A percentile compares a stretch with the other conserved stretches of the same genome.
Evolutionary conservation across 805 yeast genomes (phyloP).

Genomic region (Ogataea degrootiae): DNA sequence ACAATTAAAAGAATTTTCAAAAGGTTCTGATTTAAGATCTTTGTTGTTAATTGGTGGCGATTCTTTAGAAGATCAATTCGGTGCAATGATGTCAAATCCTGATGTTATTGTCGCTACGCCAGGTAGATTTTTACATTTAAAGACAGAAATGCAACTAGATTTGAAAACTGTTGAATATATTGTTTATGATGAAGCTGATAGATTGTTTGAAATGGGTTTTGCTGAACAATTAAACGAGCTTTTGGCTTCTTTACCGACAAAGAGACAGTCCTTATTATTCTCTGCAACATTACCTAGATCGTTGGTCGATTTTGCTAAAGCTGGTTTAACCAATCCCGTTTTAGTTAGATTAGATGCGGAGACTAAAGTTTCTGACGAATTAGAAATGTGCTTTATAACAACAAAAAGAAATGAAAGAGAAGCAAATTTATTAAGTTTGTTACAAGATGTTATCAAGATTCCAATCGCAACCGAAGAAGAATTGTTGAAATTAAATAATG

Average conservation of each 20-base stretch:
- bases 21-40: constrained; percentile 77
- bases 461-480: constrained; percentile 77
- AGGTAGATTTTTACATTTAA: constrained; percentile 92
- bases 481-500: constrained; percentile 44
- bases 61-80: constrained; percentile 93
- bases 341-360: constrained; percentile 92
- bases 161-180: constrained; percentile 80
- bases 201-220: constrained; percentile 94
- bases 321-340: constrained; percentile 90
- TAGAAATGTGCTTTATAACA: constrained; percentile 84
- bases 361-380: constrained; percentile 79
- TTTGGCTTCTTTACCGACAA: constrained; percentile 73
- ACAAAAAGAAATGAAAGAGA: constrained; percentile 85
- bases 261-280: constrained; percentile 83
- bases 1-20: constrained; percentile 82
- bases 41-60: constrained; percentile 94
- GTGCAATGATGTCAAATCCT: constrained; percentile 89
- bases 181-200: constrained; percentile 96
- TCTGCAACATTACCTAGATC: constrained; percentile 94
- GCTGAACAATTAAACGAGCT: constrained; percentile 90
- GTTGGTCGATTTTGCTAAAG: constrained; percentile 94
- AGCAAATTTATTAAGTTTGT: constrained; percentile 69
- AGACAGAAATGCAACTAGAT: constrained; percentile 91
- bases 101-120: constrained; percentile 96
- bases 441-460: constrained; percentile 80